Evolutionary conservation across 2,329 filamentous ascomycete species (phyloP).

Genomic region (Pyrenophora graminea): DNA sequence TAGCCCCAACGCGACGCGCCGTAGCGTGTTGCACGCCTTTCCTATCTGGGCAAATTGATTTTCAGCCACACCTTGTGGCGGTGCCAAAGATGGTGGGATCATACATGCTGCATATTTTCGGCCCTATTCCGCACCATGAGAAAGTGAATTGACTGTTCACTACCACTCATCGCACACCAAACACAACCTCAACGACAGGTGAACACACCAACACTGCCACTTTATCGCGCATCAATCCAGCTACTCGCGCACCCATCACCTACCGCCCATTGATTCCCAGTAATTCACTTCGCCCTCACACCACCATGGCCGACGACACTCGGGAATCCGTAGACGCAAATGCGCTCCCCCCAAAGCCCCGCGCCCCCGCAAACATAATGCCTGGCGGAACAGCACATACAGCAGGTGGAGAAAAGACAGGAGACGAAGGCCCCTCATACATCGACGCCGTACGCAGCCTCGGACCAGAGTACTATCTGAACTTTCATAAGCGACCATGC

Average conservation of each 20-base stretch:
- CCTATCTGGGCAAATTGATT: slow-evolving; percentile 34
- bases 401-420: slow-evolving; percentile 57
- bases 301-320: slow-evolving; percentile 54
- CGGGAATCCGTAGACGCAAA: slow-evolving; percentile 37
- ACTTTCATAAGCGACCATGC: slow-evolving; percentile 79
- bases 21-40: slow-evolving; percentile 23
- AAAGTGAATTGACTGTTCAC: slow-evolving; percentile 12
- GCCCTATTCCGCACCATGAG: slow-evolving; percentile 25
- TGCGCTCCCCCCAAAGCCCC: slow-evolving; percentile 24
- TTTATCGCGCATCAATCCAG: not conserved
- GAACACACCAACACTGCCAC: not conserved
- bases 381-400: slow-evolving; percentile 63
- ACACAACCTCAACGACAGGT: not conserved
- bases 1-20: slow-evolving; percentile 27
- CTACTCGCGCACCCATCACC: not conserved
- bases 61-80: slow-evolving; percentile 23
- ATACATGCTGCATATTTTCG: slow-evolving; percentile 28
- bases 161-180: slow-evolving; percentile 3
- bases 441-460: slow-evolving; percentile 69
- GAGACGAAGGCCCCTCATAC: slow-evolving; percentile 46
- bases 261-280: slow-evolving; percentile 9
- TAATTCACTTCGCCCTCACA: slow-evolving; percentile 6
- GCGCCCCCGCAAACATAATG: slow-evolving; percentile 47
- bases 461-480: slow-evolving; percentile 69
- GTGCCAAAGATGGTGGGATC: slow-evolving; percentile 19